Evolutionary conservation across 106 monocot species (phyloP), one percentile per base, ranked within the genome.

Genomic region (Dactylorhiza incarnata): DNA sequence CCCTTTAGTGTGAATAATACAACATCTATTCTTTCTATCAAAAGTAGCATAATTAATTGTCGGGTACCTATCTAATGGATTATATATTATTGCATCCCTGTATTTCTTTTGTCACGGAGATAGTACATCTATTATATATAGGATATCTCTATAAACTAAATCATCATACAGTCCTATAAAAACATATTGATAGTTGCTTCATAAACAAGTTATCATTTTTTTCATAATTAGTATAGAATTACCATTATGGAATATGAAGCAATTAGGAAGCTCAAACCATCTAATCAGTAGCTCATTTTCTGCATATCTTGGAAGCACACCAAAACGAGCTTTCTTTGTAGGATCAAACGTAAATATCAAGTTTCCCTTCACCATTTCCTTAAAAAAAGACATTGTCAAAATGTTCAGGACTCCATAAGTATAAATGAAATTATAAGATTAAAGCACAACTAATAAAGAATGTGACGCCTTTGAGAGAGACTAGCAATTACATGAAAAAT

Each of bases 241-340:
- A 95, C 95, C 95, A 78, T 91, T 95, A 59, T 95, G 95, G 62
- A 95, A 95, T 76, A 95, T 91, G 78, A 85, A 87, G 78, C 95
- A 95, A 73, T 89, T 95, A 43, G 95, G 95, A 72, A 95, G 95
- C 73, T 95, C 95, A 86, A 95, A 91, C 95, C 95, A 95, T 83
- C 89, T 89, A 55, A 95, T 95, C 20, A 80, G 85, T 24, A 43
- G 79, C n/a, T 95, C 95, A 87, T 89, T 80, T 72, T 89, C 91
- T 37, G 89, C 91, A 79, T 89, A 91, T 78, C 95, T 77, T 29
- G 91, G 91, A 72, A 95, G 91, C 44, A 95, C 73, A 51, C 95
- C 95, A 81, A 95, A 95, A 50, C 89, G 87, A 53, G 89, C 91
- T 84, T 83, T 87, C 78, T 87, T 89, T 74, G 89, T 84, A 44